These are phyloP conservation scores for Meyerozyma smithsonii DNA, from an alignment of 1,139 yeast genomes.

Conservation along the genomic window DNA sequence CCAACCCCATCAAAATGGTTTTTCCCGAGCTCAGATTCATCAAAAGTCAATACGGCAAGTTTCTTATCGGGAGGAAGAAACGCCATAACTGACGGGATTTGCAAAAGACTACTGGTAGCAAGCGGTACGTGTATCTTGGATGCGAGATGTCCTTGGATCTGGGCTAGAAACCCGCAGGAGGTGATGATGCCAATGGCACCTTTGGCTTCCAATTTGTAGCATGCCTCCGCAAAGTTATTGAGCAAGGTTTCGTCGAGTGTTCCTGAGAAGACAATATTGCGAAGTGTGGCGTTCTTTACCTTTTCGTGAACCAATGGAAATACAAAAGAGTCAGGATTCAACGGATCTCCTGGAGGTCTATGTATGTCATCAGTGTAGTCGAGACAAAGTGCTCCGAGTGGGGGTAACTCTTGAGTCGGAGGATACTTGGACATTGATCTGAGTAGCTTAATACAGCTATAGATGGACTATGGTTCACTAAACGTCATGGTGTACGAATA, in stretches of 20 bases:
- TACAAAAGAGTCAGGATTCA: slow-evolving; percentile 16
- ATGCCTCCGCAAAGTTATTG: slow-evolving; percentile 10
- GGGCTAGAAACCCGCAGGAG: slow-evolving; percentile 22
- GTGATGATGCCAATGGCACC: slow-evolving; percentile 20
- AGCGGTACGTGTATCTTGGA: slow-evolving; percentile 19
- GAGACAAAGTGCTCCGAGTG: not conserved
- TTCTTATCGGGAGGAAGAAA: slow-evolving; percentile 15
- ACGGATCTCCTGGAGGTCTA: slow-evolving; percentile 24
- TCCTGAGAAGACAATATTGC: slow-evolving; percentile 11
- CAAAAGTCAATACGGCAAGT: slow-evolving; percentile 25
- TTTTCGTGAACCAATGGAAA: slow-evolving; percentile 16
- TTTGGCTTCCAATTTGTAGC: slow-evolving; percentile 11
- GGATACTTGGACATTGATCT: not conserved
- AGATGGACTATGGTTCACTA: not conserved
- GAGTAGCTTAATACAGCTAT: too few species aligned
- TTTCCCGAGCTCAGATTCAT: slow-evolving; percentile 15
- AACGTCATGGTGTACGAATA: not conserved
- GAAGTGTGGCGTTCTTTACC: slow-evolving; percentile 14
- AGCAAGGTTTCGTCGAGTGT: not conserved
- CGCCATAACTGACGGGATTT: slow-evolving; percentile 20
- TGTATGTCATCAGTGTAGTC: slow-evolving; percentile 6
- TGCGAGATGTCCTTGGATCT: slow-evolving; percentile 19
- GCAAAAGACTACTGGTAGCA: slow-evolving; percentile 23
- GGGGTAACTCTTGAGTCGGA: not conserved
- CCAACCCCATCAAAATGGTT: slow-evolving; percentile 24